Evolutionary conservation across 2,329 filamentous ascomycete genomes (phyloP).

Genomic region (Dryadomyces sulphureus): DNA sequence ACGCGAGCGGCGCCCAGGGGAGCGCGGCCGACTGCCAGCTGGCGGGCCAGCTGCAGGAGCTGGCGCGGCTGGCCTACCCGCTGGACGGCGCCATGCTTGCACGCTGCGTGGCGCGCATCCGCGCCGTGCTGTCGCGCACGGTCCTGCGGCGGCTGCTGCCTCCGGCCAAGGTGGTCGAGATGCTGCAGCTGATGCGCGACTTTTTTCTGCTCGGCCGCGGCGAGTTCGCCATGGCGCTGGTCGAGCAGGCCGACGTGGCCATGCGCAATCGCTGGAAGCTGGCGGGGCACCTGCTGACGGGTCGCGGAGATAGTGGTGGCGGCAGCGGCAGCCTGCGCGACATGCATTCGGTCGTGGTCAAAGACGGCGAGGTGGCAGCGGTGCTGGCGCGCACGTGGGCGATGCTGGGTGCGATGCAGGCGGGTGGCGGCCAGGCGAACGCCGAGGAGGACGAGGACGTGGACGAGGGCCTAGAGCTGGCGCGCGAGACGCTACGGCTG

Average conservation of each 20-base stretch:
- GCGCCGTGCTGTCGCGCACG: conserved; percentile 69
- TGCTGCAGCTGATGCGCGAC: conserved; percentile 62
- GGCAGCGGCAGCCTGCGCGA: conserved; percentile 25
- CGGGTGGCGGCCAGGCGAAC: conserved; percentile 45
- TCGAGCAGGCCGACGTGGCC: conserved; percentile 70
- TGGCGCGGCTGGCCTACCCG: conserved; percentile 57
- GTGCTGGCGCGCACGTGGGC: conserved; percentile 68
- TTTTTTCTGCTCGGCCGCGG: conserved; percentile 80
- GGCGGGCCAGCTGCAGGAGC: conserved; percentile 51
- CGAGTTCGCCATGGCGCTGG: conserved; percentile 80
- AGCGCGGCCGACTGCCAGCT: conserved; percentile 22
- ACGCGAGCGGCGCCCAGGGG: neutral
- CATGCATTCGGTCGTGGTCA: conserved; percentile 53
- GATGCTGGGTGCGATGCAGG: conserved; percentile 57
- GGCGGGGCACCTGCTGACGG: conserved; percentile 32
- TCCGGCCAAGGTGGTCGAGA: conserved; percentile 58
- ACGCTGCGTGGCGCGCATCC: conserved; percentile 58
- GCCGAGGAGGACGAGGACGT: conserved; percentile 57
- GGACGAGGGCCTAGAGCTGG: conserved; percentile 70
- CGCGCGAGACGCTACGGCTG: conserved; percentile 60
- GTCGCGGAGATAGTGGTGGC: no score
- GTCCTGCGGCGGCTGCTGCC: conserved; percentile 73
- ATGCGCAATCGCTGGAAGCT: conserved; percentile 59
- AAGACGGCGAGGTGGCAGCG: conserved; percentile 72
- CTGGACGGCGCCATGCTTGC: conserved; percentile 59